Evolutionary conservation across 345 rosid species (phyloP).

Genomic region (Fremontodendron californicum): DNA sequence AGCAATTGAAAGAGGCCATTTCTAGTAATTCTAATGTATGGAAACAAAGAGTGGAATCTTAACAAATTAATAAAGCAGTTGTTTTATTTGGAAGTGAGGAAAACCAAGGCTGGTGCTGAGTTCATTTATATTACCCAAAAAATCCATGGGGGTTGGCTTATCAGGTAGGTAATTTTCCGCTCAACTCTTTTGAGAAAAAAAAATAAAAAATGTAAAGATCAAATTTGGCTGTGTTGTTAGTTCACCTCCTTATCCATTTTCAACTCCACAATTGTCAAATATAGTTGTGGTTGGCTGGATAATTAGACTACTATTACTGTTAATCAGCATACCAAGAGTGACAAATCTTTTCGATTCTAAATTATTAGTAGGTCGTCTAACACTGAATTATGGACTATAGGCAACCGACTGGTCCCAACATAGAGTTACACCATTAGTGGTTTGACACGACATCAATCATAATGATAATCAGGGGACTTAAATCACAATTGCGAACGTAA

Average conservation of each 20-base stretch:
- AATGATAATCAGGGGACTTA: too few relatives aligned
- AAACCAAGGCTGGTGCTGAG: not conserved
- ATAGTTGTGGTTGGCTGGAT: constrained; percentile 7
- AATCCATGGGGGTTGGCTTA: not conserved
- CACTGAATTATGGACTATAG: not conserved
- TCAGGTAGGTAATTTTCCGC: not conserved
- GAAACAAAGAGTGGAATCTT: not conserved
- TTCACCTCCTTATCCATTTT: constrained; percentile 4
- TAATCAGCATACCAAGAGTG: not conserved
- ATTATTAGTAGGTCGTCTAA: not conserved
- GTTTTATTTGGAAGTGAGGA: not conserved
- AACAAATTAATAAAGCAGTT: not conserved
- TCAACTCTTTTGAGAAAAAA: not conserved
- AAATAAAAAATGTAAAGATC: not conserved
- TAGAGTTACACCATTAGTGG: not conserved
- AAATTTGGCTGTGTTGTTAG: not conserved
- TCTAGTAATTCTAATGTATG: not conserved
- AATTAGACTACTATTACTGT: not conserved
- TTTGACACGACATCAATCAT: not conserved
- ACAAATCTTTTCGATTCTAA: not conserved
- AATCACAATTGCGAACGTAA: too few relatives aligned
- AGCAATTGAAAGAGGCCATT: constrained; percentile 19
- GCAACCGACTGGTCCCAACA: not conserved
- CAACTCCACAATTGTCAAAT: not conserved
- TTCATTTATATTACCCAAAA: not conserved